Conservation (phyloP, 768 basidiomycete genomes). For the Trametes cubensis region DNA sequence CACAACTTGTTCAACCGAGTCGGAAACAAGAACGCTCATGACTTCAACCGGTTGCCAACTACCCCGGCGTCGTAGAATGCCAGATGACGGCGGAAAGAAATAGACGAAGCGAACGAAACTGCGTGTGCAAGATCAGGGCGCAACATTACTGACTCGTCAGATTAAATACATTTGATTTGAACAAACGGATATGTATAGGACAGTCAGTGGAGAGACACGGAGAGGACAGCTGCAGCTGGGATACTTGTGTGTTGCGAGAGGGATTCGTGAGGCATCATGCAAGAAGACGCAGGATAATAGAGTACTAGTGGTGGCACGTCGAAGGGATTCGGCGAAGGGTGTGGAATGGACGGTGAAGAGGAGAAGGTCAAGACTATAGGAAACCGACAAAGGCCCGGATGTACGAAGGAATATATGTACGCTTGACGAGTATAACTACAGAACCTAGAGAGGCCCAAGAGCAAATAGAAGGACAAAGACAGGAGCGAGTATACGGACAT, state of each 20-base stretch:
- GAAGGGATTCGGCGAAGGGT: background rate
- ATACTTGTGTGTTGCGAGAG: constrained; percentile 15
- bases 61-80: no score
- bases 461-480: background rate
- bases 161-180: background rate
- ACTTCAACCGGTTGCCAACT: no score
- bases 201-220: background rate
- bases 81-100: no score
- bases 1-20: constrained; percentile 1
- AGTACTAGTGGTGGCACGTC: constrained; percentile 1
- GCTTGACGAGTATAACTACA: constrained; percentile 20
- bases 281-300: constrained; percentile 17
- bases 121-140: no score
- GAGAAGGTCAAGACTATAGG: constrained; percentile 4
- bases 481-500: background rate
- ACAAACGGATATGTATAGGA: background rate
- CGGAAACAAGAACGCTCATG: no score
- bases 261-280: constrained; percentile 11
- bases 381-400: constrained; percentile 4
- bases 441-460: constrained; percentile 21
- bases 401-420: constrained; percentile 25
- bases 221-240: background rate
- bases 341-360: background rate
- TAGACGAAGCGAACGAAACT: no score
- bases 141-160: background rate